Evolutionary conservation across 768 basidiomycete species (phyloP), one percentile per base, ranked within the genome.

Genomic region (Lactifluus hygrophoroides): DNA sequence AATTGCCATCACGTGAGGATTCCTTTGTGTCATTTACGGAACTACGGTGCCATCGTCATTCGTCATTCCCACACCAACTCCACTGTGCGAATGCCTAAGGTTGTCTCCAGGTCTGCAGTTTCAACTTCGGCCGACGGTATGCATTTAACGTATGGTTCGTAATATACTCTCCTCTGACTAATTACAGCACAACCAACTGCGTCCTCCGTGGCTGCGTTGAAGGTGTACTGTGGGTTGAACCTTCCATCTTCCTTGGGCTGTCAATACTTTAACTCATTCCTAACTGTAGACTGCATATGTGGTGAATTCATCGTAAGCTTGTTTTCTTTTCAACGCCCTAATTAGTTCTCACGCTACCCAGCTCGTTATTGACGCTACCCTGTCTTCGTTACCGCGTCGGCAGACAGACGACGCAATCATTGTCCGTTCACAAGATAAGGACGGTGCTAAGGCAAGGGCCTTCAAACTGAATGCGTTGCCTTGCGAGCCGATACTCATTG

Each of bases 81-180:
- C 34, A 40, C 50, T 57, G 44, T 32, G 2, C 21, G 23, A 57
- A 95, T 95, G 93, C 93, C 93, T 53, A 94, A 94, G 71, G 89
- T 96, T 62, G 81, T 94, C 67, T 92, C 91, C 3, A 82, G 90
- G 64, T 93, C 89, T 42, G 86, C 89, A 4, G 82, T 93, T 60
- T 93, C 92, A 9, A 90, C 91, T 3, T 94, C 91, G 4, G 84
- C 90, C 35, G 88, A 90, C 69, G 89, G 90, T 90, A 51, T 61
- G 80, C 72, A 5, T 42, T 35, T 51, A 21, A 21, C 13, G 14
- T 42, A 9, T 34, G 34, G n/a, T 35, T 17, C 28, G 37, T 40
- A 8, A 2, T 50, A 9, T 19, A 32, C 10, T 45, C 30, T 52
- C 11, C 45, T 54, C 51, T 61, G 46, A 52, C 48, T 58, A 27